Evolutionary conservation across 2,329 filamentous ascomycete species (phyloP).

Genomic region (Ceratocystis papillata): DNA sequence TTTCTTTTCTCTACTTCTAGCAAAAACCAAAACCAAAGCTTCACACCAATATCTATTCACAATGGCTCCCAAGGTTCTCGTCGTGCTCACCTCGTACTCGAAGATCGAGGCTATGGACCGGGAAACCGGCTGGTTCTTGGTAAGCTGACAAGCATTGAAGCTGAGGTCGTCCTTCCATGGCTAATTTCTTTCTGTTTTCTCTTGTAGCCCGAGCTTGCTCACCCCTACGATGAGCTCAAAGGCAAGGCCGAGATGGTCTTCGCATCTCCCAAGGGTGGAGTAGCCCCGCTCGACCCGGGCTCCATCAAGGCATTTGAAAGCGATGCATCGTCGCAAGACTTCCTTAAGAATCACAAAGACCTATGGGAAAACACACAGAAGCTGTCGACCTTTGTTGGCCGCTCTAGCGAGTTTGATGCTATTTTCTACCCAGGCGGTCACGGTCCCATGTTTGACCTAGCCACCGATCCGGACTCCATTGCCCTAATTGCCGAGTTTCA

Average conservation of each 20-base stretch:
- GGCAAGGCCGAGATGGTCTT: conserved; percentile 45
- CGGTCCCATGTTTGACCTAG: conserved; percentile 58
- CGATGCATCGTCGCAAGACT: conserved; percentile 44
- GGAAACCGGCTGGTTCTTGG: conserved; percentile 61
- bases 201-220: conserved; percentile 49
- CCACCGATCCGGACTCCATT: conserved; percentile 45
- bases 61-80: conserved; percentile 53
- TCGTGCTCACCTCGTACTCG: conserved; percentile 57
- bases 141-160: conserved; percentile 31
- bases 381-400: conserved; percentile 46
- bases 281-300: conserved; percentile 48
- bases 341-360: conserved; percentile 44
- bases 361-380: conserved; percentile 55
- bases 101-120: conserved; percentile 38
- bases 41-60: conserved; percentile 21
- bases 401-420: conserved; percentile 52
- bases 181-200: background rate
- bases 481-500: conserved; percentile 53
- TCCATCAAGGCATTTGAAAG: conserved; percentile 46
- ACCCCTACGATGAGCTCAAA: conserved; percentile 50
- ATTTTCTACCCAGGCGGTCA: conserved; percentile 49
- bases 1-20: background rate
- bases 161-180: background rate
- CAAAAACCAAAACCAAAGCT: background rate
- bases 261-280: conserved; percentile 52